Base-by-base conservation (phyloP, 2,329 filamentous ascomycete genomes). In the Fragosphaeria purpurea region DNA sequence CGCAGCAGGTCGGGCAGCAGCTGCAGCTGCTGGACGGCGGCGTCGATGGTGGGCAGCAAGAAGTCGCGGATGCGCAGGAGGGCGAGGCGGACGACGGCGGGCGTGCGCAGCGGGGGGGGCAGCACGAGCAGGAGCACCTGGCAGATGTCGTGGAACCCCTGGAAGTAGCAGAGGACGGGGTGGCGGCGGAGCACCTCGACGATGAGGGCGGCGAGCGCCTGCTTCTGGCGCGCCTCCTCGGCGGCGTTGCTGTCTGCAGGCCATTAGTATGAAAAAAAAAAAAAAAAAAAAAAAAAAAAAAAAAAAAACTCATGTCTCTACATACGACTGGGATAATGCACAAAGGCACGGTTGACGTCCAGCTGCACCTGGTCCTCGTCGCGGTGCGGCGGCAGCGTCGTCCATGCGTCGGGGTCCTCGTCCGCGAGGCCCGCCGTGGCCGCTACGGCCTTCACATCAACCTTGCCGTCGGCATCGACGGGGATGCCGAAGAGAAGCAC, bases 121-220 rank as follows among this genome's bases (percentile, higher is more conserved):
- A 98, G 75, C 9, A 96, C 90, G 11, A 98, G 77, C 41, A 97
- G 78, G 53, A 98, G 77, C 31, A 98, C 93, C 69, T 98, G 94
- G 59, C 88, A 93, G 61, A 98, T 97, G 70, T 98, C 93, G 67
- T 98, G 93, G 65, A 94, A 98, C 64, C 93, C 93, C 70, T 98
- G 93, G 67, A 98, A 98, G 70, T 98, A 98, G 71, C 83, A 88
- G 38, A 98, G 79, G 64, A 84, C 83, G 12, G 90, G 88, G 60
- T 94, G 77, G 37, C 79, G 79, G 48, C 94, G 84, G 44, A 98
- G 77, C 11, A 94, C 81, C 56, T 85, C 77, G 47, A 80, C 79
- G 60, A 98, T 97, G 47, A 98, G 75, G 55, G 80, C 71, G 7
- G 83, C 91, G 2, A 98, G 77, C 61, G 93, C 82, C 50, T 74